Evolutionary conservation across 2,329 filamentous ascomycete genomes (phyloP), one percentile per base, ranked within the genome.

Genomic region (Botrytis tulipae): DNA sequence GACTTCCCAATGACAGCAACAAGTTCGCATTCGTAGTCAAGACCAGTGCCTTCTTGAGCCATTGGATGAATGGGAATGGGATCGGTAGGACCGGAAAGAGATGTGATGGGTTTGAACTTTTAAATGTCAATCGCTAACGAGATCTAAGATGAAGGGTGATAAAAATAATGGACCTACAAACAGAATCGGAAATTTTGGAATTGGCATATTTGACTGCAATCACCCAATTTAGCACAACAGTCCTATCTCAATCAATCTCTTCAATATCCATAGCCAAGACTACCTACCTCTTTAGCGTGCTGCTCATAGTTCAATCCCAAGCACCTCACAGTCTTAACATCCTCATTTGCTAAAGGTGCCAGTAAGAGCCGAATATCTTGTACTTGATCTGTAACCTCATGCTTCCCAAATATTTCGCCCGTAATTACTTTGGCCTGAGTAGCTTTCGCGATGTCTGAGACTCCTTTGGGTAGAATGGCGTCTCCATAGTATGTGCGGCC

Each of bases 21-120:
- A 10, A 95, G 86, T 83, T 95, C 93, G 80, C 91, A 93, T 83
- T 95, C 93, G 82, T 95, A 95, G 82, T 95, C 93, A 29, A 93
- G 83, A 0, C 90, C 90, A n/a, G 84, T 83, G 66, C 85, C 85
- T 75, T 90, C 85, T 82, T 94, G 92, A 0, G 91, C 92, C 74
- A 92, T 83, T 3, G 82, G 79, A 35, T 89, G 88, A 51, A 95
- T 85, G 3, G 91, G 91, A 70, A 94, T 91, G 1, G 89, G 84
- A 77, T 92, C 90, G 3, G 82, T 84, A 0, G 91, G 91, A 2
- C 91, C 91, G 0, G 87, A 81, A 37, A 94, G 85, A 0, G 92
- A 84, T 3, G 91, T 92, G 10, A 85, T 81, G 6, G 92, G 92
- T 82, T 93, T 93, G 83, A 90, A 91, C 70, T 68, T 29, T 14